Evolutionary conservation across 2,329 filamentous ascomycete genomes (phyloP), one percentile per base, ranked within the genome.

Genomic region (Tolypocladium tundrense): DNA sequence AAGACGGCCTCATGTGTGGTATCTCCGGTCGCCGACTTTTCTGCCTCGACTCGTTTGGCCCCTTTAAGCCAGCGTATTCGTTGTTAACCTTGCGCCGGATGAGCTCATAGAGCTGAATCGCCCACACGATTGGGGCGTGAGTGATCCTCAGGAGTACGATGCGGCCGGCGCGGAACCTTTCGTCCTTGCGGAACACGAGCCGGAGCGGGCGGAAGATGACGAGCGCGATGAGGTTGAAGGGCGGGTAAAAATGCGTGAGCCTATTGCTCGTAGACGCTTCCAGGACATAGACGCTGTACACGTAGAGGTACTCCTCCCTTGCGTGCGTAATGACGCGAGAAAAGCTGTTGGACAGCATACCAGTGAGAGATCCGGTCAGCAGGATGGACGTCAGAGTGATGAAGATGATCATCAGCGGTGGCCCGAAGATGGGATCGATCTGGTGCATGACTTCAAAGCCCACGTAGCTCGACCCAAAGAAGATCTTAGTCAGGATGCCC

Each of bases 351-450:
- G 85, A 88, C 59, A 92, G 77, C 75, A 91, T 85, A 77, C 86
- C 87, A 42, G 90, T 91, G 62, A 92, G 75, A 24, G 87, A 89
- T 54, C 89, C 90, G 73, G 90, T 88, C 39, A 94, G 79, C 9
- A 94, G 77, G 64, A 93, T 90, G 59, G 88, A 88, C 50, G 88
- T 90, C 66, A 93, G 77, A 31, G 82, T 88, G 61, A 93, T 82
- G 71, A 93, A 93, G 54, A 91, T 78, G 61, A 91, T 78, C 81
- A 85, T 85, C 57, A 85, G 72, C 6, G 82, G 82, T 33, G 82
- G 83, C 19, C 83, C 79, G 58, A 84, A 84, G 60, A 83, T 72
- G 24, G 75, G 77, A 62, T 84, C 80, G 58, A 86, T 85, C 51
- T 82, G 70, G 57, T 79, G 67, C 83, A 86, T 86, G 58, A 85